Percentiles rank a stretch among this genome's conserved stretches.
Evolutionary conservation across 441 rosid genomes (phyloP).

Genomic region (Pelargonium australe): DNA sequence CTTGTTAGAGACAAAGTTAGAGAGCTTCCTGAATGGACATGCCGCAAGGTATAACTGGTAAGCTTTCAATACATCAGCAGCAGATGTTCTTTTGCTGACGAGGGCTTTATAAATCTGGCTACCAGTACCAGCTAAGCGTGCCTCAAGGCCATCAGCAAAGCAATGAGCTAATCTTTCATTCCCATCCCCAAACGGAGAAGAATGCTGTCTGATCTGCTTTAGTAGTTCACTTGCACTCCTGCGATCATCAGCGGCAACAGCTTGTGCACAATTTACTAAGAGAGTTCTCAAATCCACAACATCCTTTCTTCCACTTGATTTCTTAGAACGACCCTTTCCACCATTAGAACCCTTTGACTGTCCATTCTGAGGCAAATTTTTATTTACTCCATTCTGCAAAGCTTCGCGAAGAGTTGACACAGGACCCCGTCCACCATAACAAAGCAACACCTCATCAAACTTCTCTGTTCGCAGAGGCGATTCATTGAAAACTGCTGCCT

Average conservation of each 20-base stretch:
- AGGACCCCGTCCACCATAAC: slow-evolving; percentile 27
- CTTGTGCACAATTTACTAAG: slow-evolving; percentile 53
- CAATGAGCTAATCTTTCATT: slow-evolving; percentile 58
- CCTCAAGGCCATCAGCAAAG: slow-evolving; percentile 55
- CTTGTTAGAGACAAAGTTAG: slow-evolving; percentile 36
- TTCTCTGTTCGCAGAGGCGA: slow-evolving; percentile 38
- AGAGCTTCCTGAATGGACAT: slow-evolving; percentile 55
- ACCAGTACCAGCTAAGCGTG: slow-evolving; percentile 55
- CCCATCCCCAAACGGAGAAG: slow-evolving; percentile 67
- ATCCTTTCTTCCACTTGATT: slow-evolving; percentile 34
- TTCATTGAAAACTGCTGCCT: slow-evolving; percentile 46
- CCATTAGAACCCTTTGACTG: slow-evolving; percentile 30
- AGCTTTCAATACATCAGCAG: slow-evolving; percentile 49
- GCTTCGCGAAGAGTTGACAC: slow-evolving; percentile 40
- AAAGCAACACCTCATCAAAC: slow-evolving; percentile 55
- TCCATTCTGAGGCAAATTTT: slow-evolving; percentile 19
- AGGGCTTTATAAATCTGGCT: slow-evolving; percentile 60
- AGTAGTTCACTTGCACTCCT: slow-evolving; percentile 40
- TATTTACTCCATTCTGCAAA: slow-evolving; percentile 32
- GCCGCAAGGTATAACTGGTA: slow-evolving; percentile 51
- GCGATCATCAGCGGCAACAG: slow-evolving; percentile 49
- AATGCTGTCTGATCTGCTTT: slow-evolving; percentile 46
- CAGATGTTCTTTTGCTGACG: slow-evolving; percentile 40
- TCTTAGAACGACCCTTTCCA: slow-evolving; percentile 34
- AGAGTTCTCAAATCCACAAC: slow-evolving; percentile 55